phyloP scores from a whole-genome alignment of 1,284 basidiomycete species.

The Butyriboletus appendiculatus region DNA sequence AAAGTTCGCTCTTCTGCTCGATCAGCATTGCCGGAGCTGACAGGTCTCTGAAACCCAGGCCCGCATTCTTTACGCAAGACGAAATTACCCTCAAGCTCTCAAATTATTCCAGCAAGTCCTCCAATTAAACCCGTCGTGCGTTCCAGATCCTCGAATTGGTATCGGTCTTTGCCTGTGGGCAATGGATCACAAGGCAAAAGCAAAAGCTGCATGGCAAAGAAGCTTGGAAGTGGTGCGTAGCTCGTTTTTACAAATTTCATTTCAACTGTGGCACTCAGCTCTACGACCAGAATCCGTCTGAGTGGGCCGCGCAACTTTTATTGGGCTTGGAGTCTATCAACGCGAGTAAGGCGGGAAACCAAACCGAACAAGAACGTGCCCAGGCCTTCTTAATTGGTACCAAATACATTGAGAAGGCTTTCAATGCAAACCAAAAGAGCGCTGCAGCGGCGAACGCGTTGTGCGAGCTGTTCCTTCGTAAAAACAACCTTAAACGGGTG shows the following conservation, averaged over 20 bases:
- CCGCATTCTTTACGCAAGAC: constrained; percentile 77
- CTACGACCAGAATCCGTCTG: constrained; percentile 62
- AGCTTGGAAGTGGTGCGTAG: constrained; percentile 77
- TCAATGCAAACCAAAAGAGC: constrained; percentile 74
- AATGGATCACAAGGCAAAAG: constrained; percentile 77
- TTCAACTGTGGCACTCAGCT: constrained; percentile 2
- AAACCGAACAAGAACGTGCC: constrained; percentile 60
- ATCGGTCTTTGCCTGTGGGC: constrained; percentile 92
- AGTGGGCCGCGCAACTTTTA: constrained; percentile 76
- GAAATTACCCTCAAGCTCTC: constrained; percentile 77
- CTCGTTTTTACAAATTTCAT: neutral
- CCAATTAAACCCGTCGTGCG: constrained; percentile 70
- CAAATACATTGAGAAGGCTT: constrained; percentile 69
- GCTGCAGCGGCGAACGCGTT: constrained; percentile 78
- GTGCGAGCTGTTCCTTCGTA: constrained; percentile 72
- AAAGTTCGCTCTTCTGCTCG: constrained; percentile 48
- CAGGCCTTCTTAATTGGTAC: constrained; percentile 60
- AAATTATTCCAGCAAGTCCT: constrained; percentile 85
- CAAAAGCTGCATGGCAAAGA: constrained; percentile 85
- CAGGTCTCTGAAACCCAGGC: constrained; percentile 48
- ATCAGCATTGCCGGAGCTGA: neutral
- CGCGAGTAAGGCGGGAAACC: constrained; percentile 65
- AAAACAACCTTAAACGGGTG: constrained; percentile 59
- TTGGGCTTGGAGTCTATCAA: constrained; percentile 87
- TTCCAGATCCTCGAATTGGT: constrained; percentile 90